Evolutionary conservation across 305 asterid genomes (phyloP), one percentile per base, ranked within the genome.

Genomic region (Salvia sclarea): DNA sequence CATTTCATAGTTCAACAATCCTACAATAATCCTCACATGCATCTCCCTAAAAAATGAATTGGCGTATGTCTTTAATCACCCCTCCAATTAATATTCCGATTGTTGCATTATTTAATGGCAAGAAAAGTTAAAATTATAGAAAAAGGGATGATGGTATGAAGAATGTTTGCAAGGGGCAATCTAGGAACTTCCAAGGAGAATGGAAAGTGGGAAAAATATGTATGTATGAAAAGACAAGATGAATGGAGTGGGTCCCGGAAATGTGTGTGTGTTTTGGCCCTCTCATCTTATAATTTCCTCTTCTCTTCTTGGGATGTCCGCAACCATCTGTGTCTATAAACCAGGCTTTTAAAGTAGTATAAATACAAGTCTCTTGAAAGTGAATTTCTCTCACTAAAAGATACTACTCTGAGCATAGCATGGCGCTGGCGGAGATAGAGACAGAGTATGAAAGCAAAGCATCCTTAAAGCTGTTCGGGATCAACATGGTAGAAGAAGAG

Each of bases 381-480:
- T 37, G 18, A 70, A 18, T 48, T 40, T 45, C 49, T 61, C 71
- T 63, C 66, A 24, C 57, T 61, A 73, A 20, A 38, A 77, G n/a
- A n/a, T n/a, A n/a, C n/a, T n/a, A n/a, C n/a, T n/a, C n/a, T n/a
- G n/a, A n/a, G n/a, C n/a, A n/a, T 33, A 33, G 40, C 1, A 33
- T 5, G 4, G 7, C 7, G 65, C 87, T 90, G 96, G 89, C 85
- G 16, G 92, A 87, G 61, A 65, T 84, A 17, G 95, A 87, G 61
- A 65, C 83, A 17, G 95, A 79, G 30, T 80, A 68, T 40, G 75
- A 81, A 44, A 72, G 71, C 52, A 84, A 84, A 52, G 48, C 90
- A 64, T 65, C 66, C 62, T 69, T 92, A 61, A 92, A 92, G 30
- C 92, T 92, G 60, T 92, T 92, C 57, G 98, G 98, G 9, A 85